These are phyloP conservation scores for Coniella vitis DNA, from an alignment of 2,329 filamentous ascomycete genomes.

Conservation along the genomic window DNA sequence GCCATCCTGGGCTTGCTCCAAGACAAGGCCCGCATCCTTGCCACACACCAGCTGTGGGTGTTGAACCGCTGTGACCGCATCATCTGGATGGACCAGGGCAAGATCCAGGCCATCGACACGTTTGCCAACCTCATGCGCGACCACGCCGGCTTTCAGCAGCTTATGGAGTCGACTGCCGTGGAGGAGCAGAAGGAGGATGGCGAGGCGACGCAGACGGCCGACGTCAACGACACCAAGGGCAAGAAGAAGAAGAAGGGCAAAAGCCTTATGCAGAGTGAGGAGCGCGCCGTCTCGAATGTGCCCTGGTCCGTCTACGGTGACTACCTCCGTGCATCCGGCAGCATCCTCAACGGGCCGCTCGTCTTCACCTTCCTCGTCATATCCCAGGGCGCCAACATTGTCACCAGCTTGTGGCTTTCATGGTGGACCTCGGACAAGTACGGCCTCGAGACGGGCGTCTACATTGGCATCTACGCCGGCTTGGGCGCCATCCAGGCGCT, in stretches of 20 bases:
- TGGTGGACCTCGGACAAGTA: slow-evolving; percentile 65
- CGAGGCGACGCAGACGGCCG: slow-evolving; percentile 33
- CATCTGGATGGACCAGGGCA: slow-evolving; percentile 85
- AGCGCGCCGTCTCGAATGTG: slow-evolving; percentile 41
- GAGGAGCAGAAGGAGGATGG: slow-evolving; percentile 56
- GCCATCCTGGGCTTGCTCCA: slow-evolving; percentile 85
- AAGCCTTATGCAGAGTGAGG: slow-evolving; percentile 60
- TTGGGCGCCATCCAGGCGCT: slow-evolving; percentile 51
- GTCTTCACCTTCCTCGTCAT: slow-evolving; percentile 42
- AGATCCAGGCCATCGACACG: slow-evolving; percentile 78
- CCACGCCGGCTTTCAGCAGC: slow-evolving; percentile 68
- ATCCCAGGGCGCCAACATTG: slow-evolving; percentile 59
- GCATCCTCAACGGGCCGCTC: slow-evolving; percentile 47
- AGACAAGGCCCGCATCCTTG: slow-evolving; percentile 83
- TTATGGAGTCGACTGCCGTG: slow-evolving; percentile 80
- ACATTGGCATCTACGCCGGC: slow-evolving; percentile 44
- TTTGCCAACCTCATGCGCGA: slow-evolving; percentile 80
- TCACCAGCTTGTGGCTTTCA: slow-evolving; percentile 63
- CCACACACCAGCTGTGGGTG: slow-evolving; percentile 93
- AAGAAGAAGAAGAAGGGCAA: slow-evolving; percentile 51
- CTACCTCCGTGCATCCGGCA: slow-evolving; percentile 54
- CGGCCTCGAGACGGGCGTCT: slow-evolving; percentile 45
- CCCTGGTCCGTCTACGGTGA: slow-evolving; percentile 55
- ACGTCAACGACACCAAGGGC: slow-evolving; percentile 27
- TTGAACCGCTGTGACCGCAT: slow-evolving; percentile 86